These are phyloP conservation scores for Acacia confusa DNA, from an alignment of 306 rosid species.

Conservation along the genomic window DNA sequence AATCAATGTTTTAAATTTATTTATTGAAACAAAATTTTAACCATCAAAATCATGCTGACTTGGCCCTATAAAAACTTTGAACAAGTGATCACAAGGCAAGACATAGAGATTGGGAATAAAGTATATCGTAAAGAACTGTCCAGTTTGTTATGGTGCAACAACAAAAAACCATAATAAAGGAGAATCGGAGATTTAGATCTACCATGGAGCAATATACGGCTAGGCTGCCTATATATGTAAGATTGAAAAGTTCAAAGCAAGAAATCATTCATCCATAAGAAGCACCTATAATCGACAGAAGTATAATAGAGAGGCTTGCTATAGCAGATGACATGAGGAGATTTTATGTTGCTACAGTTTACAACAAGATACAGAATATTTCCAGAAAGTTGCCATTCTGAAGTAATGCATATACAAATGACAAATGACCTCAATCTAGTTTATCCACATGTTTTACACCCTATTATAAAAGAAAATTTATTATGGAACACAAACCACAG, in stretches of 20 bases:
- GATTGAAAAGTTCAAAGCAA: neutral
- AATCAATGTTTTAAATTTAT: slow-evolving; percentile 2
- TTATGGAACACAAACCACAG: neutral
- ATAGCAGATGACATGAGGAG: neutral
- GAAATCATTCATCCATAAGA: neutral
- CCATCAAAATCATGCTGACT: neutral
- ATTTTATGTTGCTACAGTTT: neutral
- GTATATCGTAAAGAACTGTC: neutral
- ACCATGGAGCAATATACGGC: neutral
- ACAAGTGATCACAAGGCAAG: neutral
- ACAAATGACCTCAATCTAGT: neutral
- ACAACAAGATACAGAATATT: neutral
- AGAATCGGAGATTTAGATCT: neutral
- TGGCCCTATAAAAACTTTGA: neutral
- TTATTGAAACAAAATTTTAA: neutral
- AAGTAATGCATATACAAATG: neutral
- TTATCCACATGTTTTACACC: neutral
- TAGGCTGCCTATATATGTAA: neutral
- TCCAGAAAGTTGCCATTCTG: neutral
- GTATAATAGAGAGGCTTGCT: neutral
- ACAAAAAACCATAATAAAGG: neutral
- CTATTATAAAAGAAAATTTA: neutral
- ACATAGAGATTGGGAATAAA: neutral
- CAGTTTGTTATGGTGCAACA: neutral
- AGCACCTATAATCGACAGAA: neutral